Base-by-base conservation (phyloP, 345 rosid species). In the Erodium maritimum region DNA sequence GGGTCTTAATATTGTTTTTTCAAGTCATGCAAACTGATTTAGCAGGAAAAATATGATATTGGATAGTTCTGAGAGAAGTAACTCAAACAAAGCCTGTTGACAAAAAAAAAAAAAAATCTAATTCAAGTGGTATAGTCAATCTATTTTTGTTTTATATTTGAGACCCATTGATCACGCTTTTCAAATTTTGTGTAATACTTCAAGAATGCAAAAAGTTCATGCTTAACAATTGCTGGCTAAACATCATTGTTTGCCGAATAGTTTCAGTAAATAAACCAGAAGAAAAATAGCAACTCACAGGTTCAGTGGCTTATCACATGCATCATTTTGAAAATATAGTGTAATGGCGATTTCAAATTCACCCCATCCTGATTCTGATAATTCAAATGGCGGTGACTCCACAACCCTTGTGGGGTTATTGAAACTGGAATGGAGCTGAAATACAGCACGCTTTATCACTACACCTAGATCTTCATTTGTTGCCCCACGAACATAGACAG, bases 331-430 rank as follows among this genome's bases (percentile, higher is more conserved):
- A 67, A 91, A 72, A 73, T 78, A 71, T 19, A 88, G 56, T 42
- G 90, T 71, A 63, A 88, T 84, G 29, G 70, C 84, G 23, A 88
- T 81, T 61, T 81, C 84, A 61, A 84, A 88, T 80, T 91, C 98
- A 57, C 98, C 96, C 96, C 95, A 91, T 1, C 96, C 98, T 29
- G 76, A 80, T 68, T 88, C 96, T 2, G 89, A 75, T 67, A 91
- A 51, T 77, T 77, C 83, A 55, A 88, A 88, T 10, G 95, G 95
- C 18, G 95, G 87, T 0, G 88, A 73, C 34, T 82, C 86, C 18
- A 86, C 64, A 5, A 83, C 87, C 67, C 95, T 79, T 5, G 69
- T 80, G 19, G 93, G 95, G 60, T 71, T 86, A 55, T 76, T 70
- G 52, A 91, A 88, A 71, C 95, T 91, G 23, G 91, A 85, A 76